Evolutionary conservation across 1,284 basidiomycete genomes (phyloP), one percentile per base, ranked within the genome.

Genomic region (Heterobasidion parviporum): DNA sequence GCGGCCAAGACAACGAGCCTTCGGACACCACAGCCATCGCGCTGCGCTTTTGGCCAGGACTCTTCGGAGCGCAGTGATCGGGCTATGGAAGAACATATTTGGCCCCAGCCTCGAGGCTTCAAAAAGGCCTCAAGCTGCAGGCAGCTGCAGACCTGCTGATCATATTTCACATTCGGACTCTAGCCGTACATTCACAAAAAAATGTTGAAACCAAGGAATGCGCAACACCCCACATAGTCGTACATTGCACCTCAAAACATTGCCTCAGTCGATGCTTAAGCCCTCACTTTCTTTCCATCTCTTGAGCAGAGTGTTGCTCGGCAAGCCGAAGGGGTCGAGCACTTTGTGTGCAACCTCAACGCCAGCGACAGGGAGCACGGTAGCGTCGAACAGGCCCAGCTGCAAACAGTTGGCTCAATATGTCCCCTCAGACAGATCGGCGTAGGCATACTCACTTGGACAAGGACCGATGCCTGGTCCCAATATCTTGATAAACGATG

Each of bases 401-500:
- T 74, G 33, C 8, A 61, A 49, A 50, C 9, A 48, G 33, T 41
- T 18, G 7, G 32, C n/a, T 44, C 32, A 16, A 34, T 49, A 6
- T 26, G 5, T 4, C 5, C 26, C 26, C 26, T 26, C 6, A 4
- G 26, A 26, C 26, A 26, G 26, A 26, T 26, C 15, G 18, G 15
- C 44, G 15, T 10, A 45, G 6, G 32, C 15, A 8, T 16, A 35
- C 63, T 34, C 50, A 72, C 71, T 64, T 74, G 72, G 5, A 76
- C 74, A n/a, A 78, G 68, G 9, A 69, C 36, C 16, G 74, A 76
- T 18, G 75, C 76, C 61, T 78, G 74, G 54, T 77, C 75, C 75
- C 76, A 77, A 55, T 77, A 77, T 55, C 76, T 77, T 55, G 26
- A 49, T 38, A 18, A 15, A 26, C 44, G 53, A 36, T 33, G 15